These are phyloP conservation scores for Plasmopara muralis DNA, from an alignment of 352 stramenopile species.

Conservation along the genomic window DNA sequence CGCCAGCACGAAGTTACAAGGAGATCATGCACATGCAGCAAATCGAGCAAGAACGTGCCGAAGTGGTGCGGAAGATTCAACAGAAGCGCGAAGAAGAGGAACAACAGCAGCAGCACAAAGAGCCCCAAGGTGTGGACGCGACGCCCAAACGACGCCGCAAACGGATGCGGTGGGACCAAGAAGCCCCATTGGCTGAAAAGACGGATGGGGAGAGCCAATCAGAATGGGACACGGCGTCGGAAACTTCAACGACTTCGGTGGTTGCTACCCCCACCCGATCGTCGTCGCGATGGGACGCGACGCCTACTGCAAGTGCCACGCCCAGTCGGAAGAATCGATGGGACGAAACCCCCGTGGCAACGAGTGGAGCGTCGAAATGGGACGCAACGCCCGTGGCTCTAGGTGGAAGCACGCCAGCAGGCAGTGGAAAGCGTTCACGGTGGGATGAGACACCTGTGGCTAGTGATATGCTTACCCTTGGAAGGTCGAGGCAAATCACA, in stretches of 20 bases:
- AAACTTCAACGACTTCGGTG: slow-evolving; percentile 21
- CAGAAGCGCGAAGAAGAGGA: slow-evolving; percentile 72
- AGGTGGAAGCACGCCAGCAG: slow-evolving; percentile 45
- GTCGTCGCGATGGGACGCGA: slow-evolving; percentile 76
- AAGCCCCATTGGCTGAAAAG: slow-evolving; percentile 37
- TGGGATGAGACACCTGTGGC: slow-evolving; percentile 95
- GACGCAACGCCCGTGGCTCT: slow-evolving; percentile 87
- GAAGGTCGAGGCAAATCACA: slow-evolving; percentile 58
- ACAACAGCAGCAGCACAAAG: slow-evolving; percentile 15
- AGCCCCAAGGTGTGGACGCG: slow-evolving; percentile 24
- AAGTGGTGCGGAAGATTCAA: slow-evolving; percentile 84
- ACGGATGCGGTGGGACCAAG: slow-evolving; percentile 84
- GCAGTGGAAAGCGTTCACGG: slow-evolving; percentile 83
- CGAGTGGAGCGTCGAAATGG: slow-evolving; percentile 75
- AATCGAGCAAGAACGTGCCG: slow-evolving; percentile 78
- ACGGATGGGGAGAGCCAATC: slow-evolving; percentile 57
- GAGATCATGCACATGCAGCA: slow-evolving; percentile 90
- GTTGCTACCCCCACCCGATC: slow-evolving; percentile 44
- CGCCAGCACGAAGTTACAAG: slow-evolving; percentile 76
- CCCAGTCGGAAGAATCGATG: slow-evolving; percentile 72
- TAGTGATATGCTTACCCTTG: slow-evolving; percentile 43
- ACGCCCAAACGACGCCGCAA: slow-evolving; percentile 61
- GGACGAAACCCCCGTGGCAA: slow-evolving; percentile 70
- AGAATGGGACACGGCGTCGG: slow-evolving; percentile 68
- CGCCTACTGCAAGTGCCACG: slow-evolving; percentile 36